A percentile compares a stretch with the other conserved stretches of the same genome.
Conservation (phyloP, 805 yeast genomes). For the Wickerhamomyces alni region DNA sequence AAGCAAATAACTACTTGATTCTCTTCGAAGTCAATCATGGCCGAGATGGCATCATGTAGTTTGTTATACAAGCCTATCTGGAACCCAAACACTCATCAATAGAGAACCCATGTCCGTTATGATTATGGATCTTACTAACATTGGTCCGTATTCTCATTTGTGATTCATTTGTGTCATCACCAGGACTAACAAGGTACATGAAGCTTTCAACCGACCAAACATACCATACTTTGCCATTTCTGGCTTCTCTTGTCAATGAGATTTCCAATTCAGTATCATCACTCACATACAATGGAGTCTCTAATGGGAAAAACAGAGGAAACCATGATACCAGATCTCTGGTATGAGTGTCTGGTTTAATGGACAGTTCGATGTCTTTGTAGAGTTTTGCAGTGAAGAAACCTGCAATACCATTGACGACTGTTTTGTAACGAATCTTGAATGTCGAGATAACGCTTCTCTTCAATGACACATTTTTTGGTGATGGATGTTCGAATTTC, state of each 20-base stretch:
- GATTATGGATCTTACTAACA: slow-evolving; percentile 33
- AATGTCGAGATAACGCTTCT: slow-evolving; percentile 31
- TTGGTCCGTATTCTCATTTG: slow-evolving; percentile 35
- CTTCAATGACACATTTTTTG: slow-evolving; percentile 49
- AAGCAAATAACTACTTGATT: no score
- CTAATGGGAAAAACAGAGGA: slow-evolving; percentile 59
- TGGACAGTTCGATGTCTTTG: slow-evolving; percentile 44
- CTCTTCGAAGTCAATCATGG: no score
- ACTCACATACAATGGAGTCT: slow-evolving; percentile 42
- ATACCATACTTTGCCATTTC: slow-evolving; percentile 50
- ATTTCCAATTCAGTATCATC: slow-evolving; percentile 52
- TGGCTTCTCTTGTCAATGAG: slow-evolving; percentile 41
- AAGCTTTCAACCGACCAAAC: slow-evolving; percentile 59
- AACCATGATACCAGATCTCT: slow-evolving; percentile 57
- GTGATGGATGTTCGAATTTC: slow-evolving; percentile 53
- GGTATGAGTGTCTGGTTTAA: slow-evolving; percentile 38
- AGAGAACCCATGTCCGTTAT: slow-evolving; percentile 26
- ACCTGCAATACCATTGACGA: slow-evolving; percentile 71
- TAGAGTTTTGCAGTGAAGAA: slow-evolving; percentile 68
- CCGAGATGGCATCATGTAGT: no score
- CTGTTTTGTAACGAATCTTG: slow-evolving; percentile 41
- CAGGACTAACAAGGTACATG: slow-evolving; percentile 33
- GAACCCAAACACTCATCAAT: slow-evolving; percentile 4
- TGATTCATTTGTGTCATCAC: slow-evolving; percentile 10
- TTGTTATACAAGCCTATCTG: no score